Evolutionary conservation across 495 filamentous ascomycete genomes (phyloP).

Genomic region (Penicillium diatomitis): DNA sequence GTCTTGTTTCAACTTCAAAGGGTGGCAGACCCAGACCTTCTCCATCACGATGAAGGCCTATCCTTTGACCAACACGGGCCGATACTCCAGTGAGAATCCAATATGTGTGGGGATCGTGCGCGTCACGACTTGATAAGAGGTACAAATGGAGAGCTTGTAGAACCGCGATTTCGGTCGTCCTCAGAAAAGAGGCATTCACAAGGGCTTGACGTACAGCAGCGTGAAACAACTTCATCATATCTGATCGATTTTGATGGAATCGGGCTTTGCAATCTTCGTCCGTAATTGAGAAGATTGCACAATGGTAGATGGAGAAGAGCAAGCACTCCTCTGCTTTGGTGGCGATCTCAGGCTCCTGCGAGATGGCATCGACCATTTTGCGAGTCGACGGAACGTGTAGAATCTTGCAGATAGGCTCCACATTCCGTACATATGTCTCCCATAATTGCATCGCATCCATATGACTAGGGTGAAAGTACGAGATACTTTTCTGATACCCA

Average conservation of each 20-base stretch:
- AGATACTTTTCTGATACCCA: not conserved
- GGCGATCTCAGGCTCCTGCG: constrained; percentile 12
- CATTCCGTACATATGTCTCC: constrained; percentile 50
- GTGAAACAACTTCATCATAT: constrained; percentile 15
- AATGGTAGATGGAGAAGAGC: constrained; percentile 36
- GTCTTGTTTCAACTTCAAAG: constrained; percentile 40
- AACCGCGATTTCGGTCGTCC: constrained; percentile 19
- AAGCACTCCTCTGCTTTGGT: constrained; percentile 30
- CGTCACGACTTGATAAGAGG: constrained; percentile 21
- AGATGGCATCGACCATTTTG: constrained; percentile 25
- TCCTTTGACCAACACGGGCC: constrained; percentile 37
- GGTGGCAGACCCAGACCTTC: constrained; percentile 30
- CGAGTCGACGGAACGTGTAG: constrained; percentile 52
- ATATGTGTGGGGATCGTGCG: constrained; percentile 24
- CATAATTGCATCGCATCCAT: constrained; percentile 37
- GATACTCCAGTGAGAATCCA: constrained; percentile 36
- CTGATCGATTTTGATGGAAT: not conserved
- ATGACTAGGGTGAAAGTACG: constrained; percentile 8
- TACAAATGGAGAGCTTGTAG: constrained; percentile 26
- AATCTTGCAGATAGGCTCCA: constrained; percentile 58
- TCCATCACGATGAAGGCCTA: constrained; percentile 43
- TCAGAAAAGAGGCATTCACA: constrained; percentile 23
- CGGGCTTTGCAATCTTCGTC: constrained; percentile 23
- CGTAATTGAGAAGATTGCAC: constrained; percentile 26
- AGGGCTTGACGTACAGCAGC: constrained; percentile 16